Percentiles rank a stretch among this genome's conserved stretches.
Evolutionary conservation across 352 stramenopile genomes (phyloP).

Genomic region (Globisporangium acanthophoron): DNA sequence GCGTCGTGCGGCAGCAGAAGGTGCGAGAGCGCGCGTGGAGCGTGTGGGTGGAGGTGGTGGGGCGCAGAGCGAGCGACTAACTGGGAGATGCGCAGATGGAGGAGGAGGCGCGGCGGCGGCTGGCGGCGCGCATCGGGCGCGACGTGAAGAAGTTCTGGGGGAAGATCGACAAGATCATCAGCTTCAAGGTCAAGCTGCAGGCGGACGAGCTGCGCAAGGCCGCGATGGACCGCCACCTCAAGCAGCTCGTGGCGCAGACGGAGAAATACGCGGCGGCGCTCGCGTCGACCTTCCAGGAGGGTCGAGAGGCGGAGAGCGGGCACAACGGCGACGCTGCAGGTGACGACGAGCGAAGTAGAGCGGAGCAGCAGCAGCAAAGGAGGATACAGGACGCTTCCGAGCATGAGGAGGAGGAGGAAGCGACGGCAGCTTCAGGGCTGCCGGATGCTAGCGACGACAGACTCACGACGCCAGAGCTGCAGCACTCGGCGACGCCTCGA

Average conservation of each 20-base stretch:
- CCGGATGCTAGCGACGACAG: not conserved
- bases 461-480: not conserved
- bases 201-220: slow-evolving; percentile 76
- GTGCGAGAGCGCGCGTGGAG: slow-evolving; percentile 7
- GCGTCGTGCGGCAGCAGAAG: slow-evolving; percentile 27
- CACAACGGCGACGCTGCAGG: not conserved
- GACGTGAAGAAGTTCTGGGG: slow-evolving; percentile 94
- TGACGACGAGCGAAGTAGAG: not conserved
- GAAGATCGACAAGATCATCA: slow-evolving; percentile 98
- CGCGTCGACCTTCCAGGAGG: slow-evolving; percentile 47
- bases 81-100: slow-evolving; percentile 18
- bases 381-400: slow-evolving; percentile 9
- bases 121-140: slow-evolving; percentile 76
- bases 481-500: too few species aligned
- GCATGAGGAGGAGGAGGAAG: slow-evolving; percentile 19
- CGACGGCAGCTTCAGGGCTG: slow-evolving; percentile 4
- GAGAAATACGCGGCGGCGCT: slow-evolving; percentile 93
- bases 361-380: not conserved
- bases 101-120: slow-evolving; percentile 34
- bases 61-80: not conserved
- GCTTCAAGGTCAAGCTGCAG: slow-evolving; percentile 95
- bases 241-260: slow-evolving; percentile 94
- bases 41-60: not conserved
- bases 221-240: slow-evolving; percentile 96
- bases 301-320: not conserved